phyloP scores from a whole-genome alignment of 2,329 filamentous ascomycete species.

The Fusarium hostae region DNA sequence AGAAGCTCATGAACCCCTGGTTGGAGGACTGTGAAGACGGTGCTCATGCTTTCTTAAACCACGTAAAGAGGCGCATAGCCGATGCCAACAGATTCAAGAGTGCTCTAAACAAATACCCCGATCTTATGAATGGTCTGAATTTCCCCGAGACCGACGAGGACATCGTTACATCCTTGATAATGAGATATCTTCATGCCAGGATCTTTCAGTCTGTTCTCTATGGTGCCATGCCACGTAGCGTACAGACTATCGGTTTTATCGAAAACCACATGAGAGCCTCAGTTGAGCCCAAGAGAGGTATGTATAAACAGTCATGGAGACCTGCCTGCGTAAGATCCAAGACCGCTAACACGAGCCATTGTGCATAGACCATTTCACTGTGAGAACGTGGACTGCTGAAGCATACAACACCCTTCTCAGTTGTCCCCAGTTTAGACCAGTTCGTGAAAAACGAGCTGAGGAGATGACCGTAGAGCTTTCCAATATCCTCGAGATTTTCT shows the following conservation, averaged over 20 bases:
- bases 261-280: slow-evolving; percentile 50
- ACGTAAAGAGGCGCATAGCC: slow-evolving; percentile 35
- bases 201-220: slow-evolving; percentile 51
- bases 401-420: slow-evolving; percentile 51
- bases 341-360: background rate
- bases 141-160: slow-evolving; percentile 54
- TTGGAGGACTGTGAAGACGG: slow-evolving; percentile 45
- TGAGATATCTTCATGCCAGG: slow-evolving; percentile 51
- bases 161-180: slow-evolving; percentile 49
- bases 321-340: too few relatives aligned
- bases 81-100: slow-evolving; percentile 45
- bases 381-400: slow-evolving; percentile 53
- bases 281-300: slow-evolving; percentile 53
- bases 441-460: slow-evolving; percentile 39
- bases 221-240: slow-evolving; percentile 36
- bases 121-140: slow-evolving; percentile 47
- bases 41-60: slow-evolving; percentile 36
- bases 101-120: slow-evolving; percentile 45
- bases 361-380: slow-evolving; percentile 49
- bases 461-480: slow-evolving; percentile 47
- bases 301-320: background rate
- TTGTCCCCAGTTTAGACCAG: slow-evolving; percentile 43
- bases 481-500: slow-evolving; percentile 45
- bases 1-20: slow-evolving; percentile 48
- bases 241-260: slow-evolving; percentile 48